Base-by-base conservation (phyloP, 2,329 filamentous ascomycete species). In the Dothideomycetes sp. region DNA sequence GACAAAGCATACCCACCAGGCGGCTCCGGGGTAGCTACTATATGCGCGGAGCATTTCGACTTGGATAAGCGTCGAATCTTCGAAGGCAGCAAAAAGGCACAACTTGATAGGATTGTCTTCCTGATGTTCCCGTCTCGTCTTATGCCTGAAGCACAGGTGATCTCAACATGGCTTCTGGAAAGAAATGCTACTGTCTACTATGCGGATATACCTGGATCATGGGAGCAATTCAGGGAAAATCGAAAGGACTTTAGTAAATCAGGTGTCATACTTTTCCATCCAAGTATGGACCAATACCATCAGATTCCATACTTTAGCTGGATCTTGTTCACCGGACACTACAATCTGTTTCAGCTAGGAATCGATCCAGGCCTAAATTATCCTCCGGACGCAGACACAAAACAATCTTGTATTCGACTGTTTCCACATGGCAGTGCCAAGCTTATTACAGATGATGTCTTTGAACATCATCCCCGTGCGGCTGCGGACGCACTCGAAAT, bases 401-500 rank as follows among this genome's bases (percentile, higher is more conserved):
- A 29, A 4, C 51, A 48, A 7, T 42, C 42, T 4, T 51, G 46
- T 41, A 42, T 53, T 48, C 43, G 55, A 42, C 35, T 57, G 44
- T 65, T 66, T 33, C 59, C 62, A 1, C 46, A 50, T 17, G 64
- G 63, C 4, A 53, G 52, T 5, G 53, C 63, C 4, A 55, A 60
- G 9, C 62, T 63, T 45, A 60, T 68, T 12, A 66, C 63, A 1
- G 64, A 67, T 30, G 60, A 66, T 19, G 53, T 65, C 2, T 62
- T 67, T 32, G 47, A 55, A n/a, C 44, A 59, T 32, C 46, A 58
- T 34, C 64, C 64, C 4, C 49, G 52, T 34, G 45, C 58, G 19
- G 62, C 61, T 1, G 45, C 58, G 2, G 38, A 52, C 5, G 57
- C 67, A 10, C 47, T 67, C 7, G 42, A 59, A n/a, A 43, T 47